Evolutionary conservation across 768 basidiomycete species (phyloP).

Genomic region (Pholiota conissans): DNA sequence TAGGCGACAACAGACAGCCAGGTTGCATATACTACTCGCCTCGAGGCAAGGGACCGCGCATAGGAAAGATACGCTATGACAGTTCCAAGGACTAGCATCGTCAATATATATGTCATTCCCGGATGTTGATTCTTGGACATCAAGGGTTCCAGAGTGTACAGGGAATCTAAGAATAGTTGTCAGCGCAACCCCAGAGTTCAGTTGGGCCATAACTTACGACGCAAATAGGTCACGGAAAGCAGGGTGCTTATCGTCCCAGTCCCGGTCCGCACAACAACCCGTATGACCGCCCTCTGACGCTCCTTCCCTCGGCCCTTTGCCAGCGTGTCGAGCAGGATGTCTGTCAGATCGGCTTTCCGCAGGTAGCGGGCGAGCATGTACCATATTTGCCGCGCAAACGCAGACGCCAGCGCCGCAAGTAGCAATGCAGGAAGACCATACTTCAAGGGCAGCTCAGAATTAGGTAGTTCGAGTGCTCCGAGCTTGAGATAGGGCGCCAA

Average conservation of each 20-base stretch:
- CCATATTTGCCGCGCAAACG: slow-evolving; percentile 68
- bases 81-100: slow-evolving; percentile 42
- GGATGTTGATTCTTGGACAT: slow-evolving; percentile 32
- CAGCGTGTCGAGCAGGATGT: slow-evolving; percentile 62
- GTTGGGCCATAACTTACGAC: slow-evolving; percentile 46
- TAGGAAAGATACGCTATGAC: slow-evolving; percentile 51
- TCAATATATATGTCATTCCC: slow-evolving; percentile 35
- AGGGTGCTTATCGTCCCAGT: slow-evolving; percentile 49
- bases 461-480: slow-evolving; percentile 64
- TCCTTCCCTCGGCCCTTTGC: slow-evolving; percentile 57
- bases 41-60: slow-evolving; percentile 54
- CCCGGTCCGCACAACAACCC: slow-evolving; percentile 42
- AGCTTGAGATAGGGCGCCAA: slow-evolving; percentile 68
- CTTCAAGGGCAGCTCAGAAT: slow-evolving; percentile 46
- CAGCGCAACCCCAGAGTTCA: background rate
- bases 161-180: slow-evolving; percentile 43
- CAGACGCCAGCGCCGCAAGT: slow-evolving; percentile 56
- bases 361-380: slow-evolving; percentile 78
- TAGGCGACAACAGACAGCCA: slow-evolving; percentile 62
- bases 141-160: slow-evolving; percentile 50
- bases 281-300: slow-evolving; percentile 40
- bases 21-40: slow-evolving; percentile 53
- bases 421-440: slow-evolving; percentile 50
- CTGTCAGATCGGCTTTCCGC: slow-evolving; percentile 63
- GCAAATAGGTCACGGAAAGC: slow-evolving; percentile 62